These are phyloP conservation scores for Geotrichum phurueaensis DNA, from an alignment of 1,139 yeast species.

Conservation along the genomic window DNA sequence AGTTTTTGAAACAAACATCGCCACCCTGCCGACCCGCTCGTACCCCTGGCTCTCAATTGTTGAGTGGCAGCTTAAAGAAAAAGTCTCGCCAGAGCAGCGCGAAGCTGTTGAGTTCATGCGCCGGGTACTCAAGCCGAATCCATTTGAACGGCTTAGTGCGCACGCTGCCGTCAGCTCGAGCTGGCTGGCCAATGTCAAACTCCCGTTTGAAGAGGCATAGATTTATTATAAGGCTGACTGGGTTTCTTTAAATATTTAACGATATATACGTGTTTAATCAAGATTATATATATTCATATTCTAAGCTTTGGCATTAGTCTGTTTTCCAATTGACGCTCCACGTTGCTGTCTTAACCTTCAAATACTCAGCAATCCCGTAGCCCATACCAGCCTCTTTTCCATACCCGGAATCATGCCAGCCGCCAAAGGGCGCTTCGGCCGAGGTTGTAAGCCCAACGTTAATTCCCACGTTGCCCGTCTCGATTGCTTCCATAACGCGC, in stretches of 20 bases:
- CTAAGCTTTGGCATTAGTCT: not conserved
- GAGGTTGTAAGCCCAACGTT: slow-evolving; percentile 58
- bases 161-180: slow-evolving; percentile 49
- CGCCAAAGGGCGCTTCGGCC: slow-evolving; percentile 59
- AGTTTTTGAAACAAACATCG: slow-evolving; percentile 67
- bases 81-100: slow-evolving; percentile 27
- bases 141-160: slow-evolving; percentile 51
- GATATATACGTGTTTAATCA: not conserved
- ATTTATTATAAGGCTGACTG: not conserved
- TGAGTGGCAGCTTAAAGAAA: slow-evolving; percentile 34
- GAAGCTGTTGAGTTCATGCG: slow-evolving; percentile 49
- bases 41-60: slow-evolving; percentile 30
- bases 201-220: not conserved
- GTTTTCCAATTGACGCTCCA: slow-evolving; percentile 19
- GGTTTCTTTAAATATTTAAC: not conserved
- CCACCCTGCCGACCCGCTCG: slow-evolving; percentile 29
- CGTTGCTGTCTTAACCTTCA: slow-evolving; percentile 48
- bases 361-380: slow-evolving; percentile 57
- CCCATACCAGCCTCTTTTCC: slow-evolving; percentile 58
- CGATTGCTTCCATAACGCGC: slow-evolving; percentile 52
- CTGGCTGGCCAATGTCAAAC: slow-evolving; percentile 40
- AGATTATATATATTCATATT: not conserved
- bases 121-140: slow-evolving; percentile 53
- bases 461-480: slow-evolving; percentile 58
- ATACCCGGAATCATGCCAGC: slow-evolving; percentile 56